phyloP scores from a whole-genome alignment of 2,329 filamentous ascomycete genomes.

The Graphiopsis chlorocephala region DNA sequence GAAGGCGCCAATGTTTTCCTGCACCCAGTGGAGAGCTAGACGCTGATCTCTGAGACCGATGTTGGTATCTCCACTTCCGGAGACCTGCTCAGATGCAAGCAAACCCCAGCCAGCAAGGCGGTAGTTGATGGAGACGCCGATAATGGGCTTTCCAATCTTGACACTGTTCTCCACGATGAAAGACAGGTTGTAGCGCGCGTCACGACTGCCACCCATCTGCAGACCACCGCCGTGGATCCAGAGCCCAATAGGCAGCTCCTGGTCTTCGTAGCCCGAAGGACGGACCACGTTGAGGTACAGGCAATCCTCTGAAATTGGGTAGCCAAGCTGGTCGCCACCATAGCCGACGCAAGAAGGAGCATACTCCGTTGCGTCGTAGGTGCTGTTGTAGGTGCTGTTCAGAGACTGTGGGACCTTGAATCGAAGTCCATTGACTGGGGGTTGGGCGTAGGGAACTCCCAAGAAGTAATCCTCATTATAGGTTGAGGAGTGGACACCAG shows the following conservation, averaged over 20 bases:
- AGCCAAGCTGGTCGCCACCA: conserved; percentile 33
- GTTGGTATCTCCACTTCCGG: conserved; percentile 54
- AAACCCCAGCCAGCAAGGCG: conserved; percentile 69
- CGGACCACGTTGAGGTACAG: conserved; percentile 62
- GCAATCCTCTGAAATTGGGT: conserved; percentile 55
- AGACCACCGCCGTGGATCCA: conserved; percentile 45
- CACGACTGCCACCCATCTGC: conserved; percentile 45
- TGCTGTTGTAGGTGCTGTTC: conserved; percentile 40
- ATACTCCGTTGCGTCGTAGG: conserved; percentile 41
- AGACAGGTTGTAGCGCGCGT: conserved; percentile 62
- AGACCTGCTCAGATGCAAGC: conserved; percentile 55
- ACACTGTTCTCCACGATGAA: conserved; percentile 53
- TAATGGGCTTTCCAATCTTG: conserved; percentile 47
- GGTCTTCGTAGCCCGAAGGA: conserved; percentile 45
- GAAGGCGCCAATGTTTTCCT: conserved; percentile 54
- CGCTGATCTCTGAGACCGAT: conserved; percentile 45
- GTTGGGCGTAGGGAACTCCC: conserved; percentile 40
- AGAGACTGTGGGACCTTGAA: conserved; percentile 35
- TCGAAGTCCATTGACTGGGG: conserved; percentile 33
- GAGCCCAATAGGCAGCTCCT: conserved; percentile 50
- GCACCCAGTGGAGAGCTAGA: conserved; percentile 46
- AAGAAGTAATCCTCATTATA: conserved; percentile 50
- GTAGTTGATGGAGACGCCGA: conserved; percentile 62
- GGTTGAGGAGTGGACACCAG: conserved; percentile 37
- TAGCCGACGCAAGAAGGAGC: conserved; percentile 43